These are phyloP conservation scores for Eutrema japonicum DNA, from an alignment of 345 rosid genomes.

Conservation along the genomic window DNA sequence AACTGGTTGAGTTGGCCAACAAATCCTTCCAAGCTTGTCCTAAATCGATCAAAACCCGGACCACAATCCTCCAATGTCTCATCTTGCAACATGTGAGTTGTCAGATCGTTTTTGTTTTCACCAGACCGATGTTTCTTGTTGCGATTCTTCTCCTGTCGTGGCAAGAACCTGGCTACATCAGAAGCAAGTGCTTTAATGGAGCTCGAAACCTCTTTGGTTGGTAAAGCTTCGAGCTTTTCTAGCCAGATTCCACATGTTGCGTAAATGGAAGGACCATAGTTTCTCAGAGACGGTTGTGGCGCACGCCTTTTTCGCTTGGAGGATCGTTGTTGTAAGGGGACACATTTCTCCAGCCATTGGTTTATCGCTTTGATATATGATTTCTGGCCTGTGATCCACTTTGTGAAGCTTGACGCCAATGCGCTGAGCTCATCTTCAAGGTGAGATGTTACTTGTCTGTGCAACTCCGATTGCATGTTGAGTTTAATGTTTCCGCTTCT, in stretches of 20 bases:
- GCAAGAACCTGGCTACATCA: conserved; percentile 65
- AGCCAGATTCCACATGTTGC: conserved; percentile 75
- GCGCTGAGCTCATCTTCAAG: conserved; percentile 68
- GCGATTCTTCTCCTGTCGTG: conserved; percentile 73
- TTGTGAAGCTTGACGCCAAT: conserved; percentile 68
- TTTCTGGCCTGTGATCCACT: conserved; percentile 79
- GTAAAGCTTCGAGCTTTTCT: conserved; percentile 56
- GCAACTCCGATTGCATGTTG: conserved; percentile 66
- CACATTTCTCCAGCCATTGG: conserved; percentile 76
- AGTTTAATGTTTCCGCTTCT: conserved; percentile 51
- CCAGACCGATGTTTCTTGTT: conserved; percentile 52
- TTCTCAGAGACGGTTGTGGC: conserved; percentile 42
- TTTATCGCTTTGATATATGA: conserved; percentile 68
- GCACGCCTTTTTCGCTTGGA: conserved; percentile 48
- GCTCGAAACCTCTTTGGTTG: conserved; percentile 62
- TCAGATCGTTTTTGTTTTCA: conserved; percentile 47
- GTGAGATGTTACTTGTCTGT: conserved; percentile 60
- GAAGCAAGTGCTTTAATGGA: conserved; percentile 68
- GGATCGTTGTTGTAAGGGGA: conserved; percentile 41
- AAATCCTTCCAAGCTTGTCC: conserved; percentile 59
- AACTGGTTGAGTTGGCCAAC: conserved; percentile 58
- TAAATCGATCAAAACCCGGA: conserved; percentile 61
- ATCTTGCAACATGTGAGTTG: conserved; percentile 51
- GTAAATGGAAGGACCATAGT: conserved; percentile 74
- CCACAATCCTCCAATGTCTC: conserved; percentile 60